phyloP scores from a whole-genome alignment of 805 yeast species.

The Komagataella ulmi region DNA sequence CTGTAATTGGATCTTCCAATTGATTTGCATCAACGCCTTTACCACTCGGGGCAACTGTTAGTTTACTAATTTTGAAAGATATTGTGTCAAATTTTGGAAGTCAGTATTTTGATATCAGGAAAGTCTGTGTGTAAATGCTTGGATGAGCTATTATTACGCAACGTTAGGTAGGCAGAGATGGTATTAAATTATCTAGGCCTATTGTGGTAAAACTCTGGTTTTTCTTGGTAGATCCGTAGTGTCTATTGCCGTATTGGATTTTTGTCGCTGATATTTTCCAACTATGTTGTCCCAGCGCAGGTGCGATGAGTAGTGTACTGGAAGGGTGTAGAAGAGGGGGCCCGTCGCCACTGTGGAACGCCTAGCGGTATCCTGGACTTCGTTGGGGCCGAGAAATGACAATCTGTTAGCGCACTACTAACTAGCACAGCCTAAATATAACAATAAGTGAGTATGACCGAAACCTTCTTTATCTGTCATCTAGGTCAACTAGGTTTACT shows the following conservation, averaged over 20 bases:
- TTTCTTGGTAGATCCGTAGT: not conserved
- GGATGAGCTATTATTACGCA: not conserved
- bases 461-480: too few species aligned
- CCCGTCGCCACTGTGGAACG: not conserved
- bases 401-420: not conserved
- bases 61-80: not conserved
- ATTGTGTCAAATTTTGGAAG: not conserved
- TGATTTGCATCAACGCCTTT: not conserved
- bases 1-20: not conserved
- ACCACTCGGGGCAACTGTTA: not conserved
- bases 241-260: not conserved
- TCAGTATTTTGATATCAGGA: not conserved
- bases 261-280: not conserved
- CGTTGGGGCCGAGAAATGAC: not conserved
- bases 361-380: too few species aligned
- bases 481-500: not conserved
- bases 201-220: not conserved
- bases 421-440: not conserved
- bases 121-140: not conserved
- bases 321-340: not conserved
- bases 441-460: too few species aligned
- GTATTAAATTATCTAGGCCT: not conserved
- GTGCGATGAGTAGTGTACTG: not conserved
- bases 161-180: not conserved
- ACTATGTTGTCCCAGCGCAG: not conserved